Base-by-base conservation (phyloP, 371 early-diverging fungal species). In the Capillidium rhysosporum region DNA sequence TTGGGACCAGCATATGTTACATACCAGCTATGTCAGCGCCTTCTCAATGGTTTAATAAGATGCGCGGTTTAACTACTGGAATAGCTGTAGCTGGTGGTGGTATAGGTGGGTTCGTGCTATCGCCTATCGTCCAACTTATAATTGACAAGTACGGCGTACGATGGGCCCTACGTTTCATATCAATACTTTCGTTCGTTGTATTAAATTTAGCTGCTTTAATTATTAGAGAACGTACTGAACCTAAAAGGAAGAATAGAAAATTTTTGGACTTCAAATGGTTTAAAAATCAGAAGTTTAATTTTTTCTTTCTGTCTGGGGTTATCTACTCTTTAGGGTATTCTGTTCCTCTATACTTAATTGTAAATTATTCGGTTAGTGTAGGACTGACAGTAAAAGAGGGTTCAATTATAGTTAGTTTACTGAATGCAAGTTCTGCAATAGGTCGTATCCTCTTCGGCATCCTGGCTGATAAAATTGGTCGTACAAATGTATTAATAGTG, bases 1-100 rank as follows among this genome's bases (percentile, higher is more conserved):
- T 72, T 14, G 75, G 72, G n/a, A 60, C 59, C 8, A 63, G 72
- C 47, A 61, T 82, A 56, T 62, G 67, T 2, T 82, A 74, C 59
- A 71, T 76, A 25, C 72, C 83, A 2, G 72, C 76, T 8, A 58
- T 77, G 8, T 57, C 69, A 8, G 62, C 83, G 2, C 69, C 82
- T 0, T 62, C 83, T 0, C 88, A 84, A 60, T 89, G 84, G 84
- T 89, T 88, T 63, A 56, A 56, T 21, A 69, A 70, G 31, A 59
- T 67, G 31, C 70, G 85, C n/a, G 82, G 82, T 0, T 56, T 89
- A 41, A 86, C 83, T 3, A 69, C 79, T 4, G 89, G 88, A 1
- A 59, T 91, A 1, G 77, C 80, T 31, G 73, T 76, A 28, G 69
- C 82, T 55, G 90, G 90, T 2, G 72, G 76, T 4, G 89, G 89